Evolutionary conservation across 768 basidiomycete genomes (phyloP), one percentile per base, ranked within the genome.

Genomic region (Agaricus blazei): DNA sequence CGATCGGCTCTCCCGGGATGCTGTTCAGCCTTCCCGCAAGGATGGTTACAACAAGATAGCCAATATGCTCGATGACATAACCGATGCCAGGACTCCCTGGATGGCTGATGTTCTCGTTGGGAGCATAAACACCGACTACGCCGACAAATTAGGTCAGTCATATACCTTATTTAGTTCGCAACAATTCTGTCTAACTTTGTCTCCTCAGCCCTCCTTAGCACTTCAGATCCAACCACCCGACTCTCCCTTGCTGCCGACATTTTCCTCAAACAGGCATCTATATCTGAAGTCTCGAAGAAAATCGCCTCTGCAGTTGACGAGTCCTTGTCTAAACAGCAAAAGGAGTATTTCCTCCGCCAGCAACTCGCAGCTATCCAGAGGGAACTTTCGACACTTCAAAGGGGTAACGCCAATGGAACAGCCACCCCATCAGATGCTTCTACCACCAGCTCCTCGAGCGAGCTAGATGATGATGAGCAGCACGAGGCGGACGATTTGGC

Each of bases 261-360:
- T 9, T 86, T 92, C 64, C 68, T 83, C 45, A 92, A 90, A 62
- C 85, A 87, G 50, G 73, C 83, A 2, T 87, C 87, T 41, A 90
- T 92, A 34, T 82, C 83, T 23, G 90, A 93, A 67, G 87, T 93
- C 0, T 82, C 86, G 14, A 83, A 84, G 65, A 91, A 88, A 73
- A 89, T 93, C 50, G 84, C 88, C 3, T 79, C 81, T 29, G 84
- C 87, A 23, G 86, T 93, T 9, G 88, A 90, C 59, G 90, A 93
- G 65, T 84, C 84, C 3, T 77, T 92, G n/a, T 88, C 87, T 26
- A 90, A 88, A 54, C 90, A 92, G 62, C 90, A 93, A 69, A 92
- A 92, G 63, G 90, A 91, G 57, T 87, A 86, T 63, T 92, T 90
- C 73, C 77, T 93, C 2, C 83, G 88, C 24, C 90, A 92, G 60